A percentile compares a stretch with the other conserved stretches of the same genome.
Evolutionary conservation across 257 asterid genomes (phyloP).

Genomic region (Penstemon davidsonii): DNA sequence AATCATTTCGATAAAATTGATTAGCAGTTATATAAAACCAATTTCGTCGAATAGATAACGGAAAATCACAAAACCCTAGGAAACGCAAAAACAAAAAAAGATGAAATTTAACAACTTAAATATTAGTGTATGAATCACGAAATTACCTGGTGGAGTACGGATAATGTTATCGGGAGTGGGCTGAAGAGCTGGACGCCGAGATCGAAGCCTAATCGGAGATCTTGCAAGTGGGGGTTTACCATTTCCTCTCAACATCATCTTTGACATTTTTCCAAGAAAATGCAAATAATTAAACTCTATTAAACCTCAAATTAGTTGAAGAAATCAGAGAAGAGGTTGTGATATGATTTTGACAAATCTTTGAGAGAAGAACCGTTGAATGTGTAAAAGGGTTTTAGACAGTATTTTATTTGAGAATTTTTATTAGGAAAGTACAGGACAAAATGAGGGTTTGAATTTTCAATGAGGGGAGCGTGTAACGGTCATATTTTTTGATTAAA

Average conservation of each 20-base stretch:
- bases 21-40: too few species aligned
- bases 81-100: too few species aligned
- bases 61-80: background rate
- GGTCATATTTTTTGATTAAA: conserved; percentile 34
- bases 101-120: too few species aligned
- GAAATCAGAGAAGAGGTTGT: too few species aligned
- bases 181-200: conserved; percentile 59
- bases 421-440: too few species aligned
- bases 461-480: conserved; percentile 43
- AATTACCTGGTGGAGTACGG: conserved; percentile 62
- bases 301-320: too few species aligned
- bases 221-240: conserved; percentile 87
- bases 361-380: background rate
- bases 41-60: too few species aligned
- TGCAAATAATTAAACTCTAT: too few species aligned
- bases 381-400: background rate
- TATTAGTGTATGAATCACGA: too few species aligned
- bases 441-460: conserved; percentile 25
- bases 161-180: conserved; percentile 35
- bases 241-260: conserved; percentile 65
- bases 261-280: conserved; percentile 15
- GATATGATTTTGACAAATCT: too few species aligned
- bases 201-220: conserved; percentile 76
- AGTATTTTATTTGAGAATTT: background rate
- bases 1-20: too few species aligned